Percentiles rank a stretch among this genome's conserved stretches.
phyloP scores from a whole-genome alignment of 129 eudicot species.

The Saussurea involucrata region DNA sequence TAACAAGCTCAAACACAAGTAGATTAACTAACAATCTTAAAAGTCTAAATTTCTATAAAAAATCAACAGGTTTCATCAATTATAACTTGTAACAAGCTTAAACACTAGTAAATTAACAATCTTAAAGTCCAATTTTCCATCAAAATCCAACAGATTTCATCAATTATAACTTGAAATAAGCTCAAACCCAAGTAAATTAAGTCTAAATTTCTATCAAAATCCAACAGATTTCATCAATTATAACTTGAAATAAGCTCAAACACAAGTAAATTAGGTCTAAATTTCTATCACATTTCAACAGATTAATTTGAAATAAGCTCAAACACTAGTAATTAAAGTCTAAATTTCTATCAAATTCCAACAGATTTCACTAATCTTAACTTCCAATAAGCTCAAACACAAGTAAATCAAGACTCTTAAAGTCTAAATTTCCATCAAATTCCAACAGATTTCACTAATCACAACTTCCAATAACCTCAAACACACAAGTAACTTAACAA shows the following conservation, averaged over 20 bases:
- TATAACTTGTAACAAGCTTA: background rate
- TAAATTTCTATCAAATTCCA: background rate
- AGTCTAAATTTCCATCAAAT: background rate
- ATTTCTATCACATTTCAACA: background rate
- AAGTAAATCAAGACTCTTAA: background rate
- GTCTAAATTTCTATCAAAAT: background rate
- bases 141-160: background rate
- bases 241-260: conserved; percentile 3
- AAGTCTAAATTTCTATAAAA: background rate
- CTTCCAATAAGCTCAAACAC: background rate
- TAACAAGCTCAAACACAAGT: background rate
- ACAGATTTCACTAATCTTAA: background rate
- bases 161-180: background rate
- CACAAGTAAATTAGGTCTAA: background rate
- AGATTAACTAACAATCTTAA: background rate
- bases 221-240: conserved; percentile 1
- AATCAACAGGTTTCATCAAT: background rate
- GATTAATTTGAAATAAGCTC: background rate
- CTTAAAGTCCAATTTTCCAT: background rate
- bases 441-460: background rate
- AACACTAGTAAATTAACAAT: background rate
- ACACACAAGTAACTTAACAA: background rate
- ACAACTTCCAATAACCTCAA: background rate
- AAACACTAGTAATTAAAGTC: background rate
- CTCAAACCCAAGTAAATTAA: background rate